Base-by-base conservation (phyloP, 768 basidiomycete genomes). In the Lactarius hengduanensis region DNA sequence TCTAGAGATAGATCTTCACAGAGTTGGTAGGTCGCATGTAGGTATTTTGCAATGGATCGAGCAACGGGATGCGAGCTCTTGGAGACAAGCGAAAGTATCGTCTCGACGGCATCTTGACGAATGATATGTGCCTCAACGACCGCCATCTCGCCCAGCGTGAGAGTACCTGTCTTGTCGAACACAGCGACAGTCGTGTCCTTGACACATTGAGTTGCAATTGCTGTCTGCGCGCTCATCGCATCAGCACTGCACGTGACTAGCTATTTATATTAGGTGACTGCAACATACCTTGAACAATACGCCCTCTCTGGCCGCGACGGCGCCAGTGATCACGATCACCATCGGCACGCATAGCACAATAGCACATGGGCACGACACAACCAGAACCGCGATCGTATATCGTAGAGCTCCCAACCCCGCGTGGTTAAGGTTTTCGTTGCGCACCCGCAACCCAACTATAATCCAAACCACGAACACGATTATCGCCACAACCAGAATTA, bases 161-260 rank as follows among this genome's bases (percentile, higher is more conserved):
- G 75, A 16, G 85, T 86, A 0, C 85, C 85, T 0, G 85, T 86
- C 77, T 87, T 87, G 75, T 87, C 86, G 62, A 86, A 82, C 2
- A 81, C 83, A 40, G 83, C 78, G 57, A 78, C 76, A 43, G 78
- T 75, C 61, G 82, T 74, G 55, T 77, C 73, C n/a, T 78, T 67
- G 18, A 55, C 65, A 5, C 62, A 28, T 34, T 71, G 69, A 20
- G 70, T 38, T 1, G 63, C 57, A 15, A 22, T 50, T 13, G 63
- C 61, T 0, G 70, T 67, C 70, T 71, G 50, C 16, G 28, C 22
- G 38, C 11, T 38, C 18, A 34, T 61, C 11, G 40, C 9, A 57
- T 61, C 11, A 65, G 40, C 9, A 57, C 22, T 10, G 36, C 38
- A 62, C 30, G 10, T 10, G 36, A 43, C 47, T 22, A 45, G 8